Base-by-base conservation (phyloP, 495 filamentous ascomycete species). In the Lasiosphaeria ovina region DNA sequence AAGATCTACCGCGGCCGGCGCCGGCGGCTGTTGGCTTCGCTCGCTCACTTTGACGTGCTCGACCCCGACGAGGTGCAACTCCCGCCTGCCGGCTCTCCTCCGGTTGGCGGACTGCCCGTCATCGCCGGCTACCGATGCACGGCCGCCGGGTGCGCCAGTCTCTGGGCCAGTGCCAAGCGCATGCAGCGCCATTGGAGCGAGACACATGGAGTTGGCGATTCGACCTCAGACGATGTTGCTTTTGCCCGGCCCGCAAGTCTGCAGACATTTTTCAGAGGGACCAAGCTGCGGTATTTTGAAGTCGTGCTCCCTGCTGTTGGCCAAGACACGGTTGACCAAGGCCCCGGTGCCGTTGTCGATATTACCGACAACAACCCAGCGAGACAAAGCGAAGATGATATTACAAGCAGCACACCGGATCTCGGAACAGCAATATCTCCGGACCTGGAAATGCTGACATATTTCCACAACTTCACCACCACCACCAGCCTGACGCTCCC, bases 201-300 rank as follows among this genome's bases (percentile, higher is more conserved):
- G 40, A 62, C 36, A 33, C 73, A 75, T 57, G 65, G 63, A 35
- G n/a, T 66, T 9, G 60, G 35, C 12, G 66, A 65, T 47, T 45
- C 54, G 44, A 47, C 12, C 6, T 38, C 57, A 9, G 44, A 53
- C 4, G 60, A 59, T 47, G 44, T 5, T 2, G 6, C 44, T 1
- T 60, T 65, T 49, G 62, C 64, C 10, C 47, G 61, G 49, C 52
- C 68, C 1, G 70, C 65, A 24, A 66, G 59, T 32, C 56, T 75
- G 38, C 73, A 75, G 58, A 75, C 73, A 0, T 74, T 74, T 61
- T 75, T 72, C 69, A 47, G 70, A 5, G 73, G 73, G 11, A 75
- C 72, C 10, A 75, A 74, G 58, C 9, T 75, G n/a, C 65, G 62
- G 58, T 75, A 75, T 58, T 74, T 75, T 48, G 70, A 75, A 55